Base-by-base conservation (phyloP, 2,329 filamentous ascomycete species). In the Botrytis pseudocinerea region DNA sequence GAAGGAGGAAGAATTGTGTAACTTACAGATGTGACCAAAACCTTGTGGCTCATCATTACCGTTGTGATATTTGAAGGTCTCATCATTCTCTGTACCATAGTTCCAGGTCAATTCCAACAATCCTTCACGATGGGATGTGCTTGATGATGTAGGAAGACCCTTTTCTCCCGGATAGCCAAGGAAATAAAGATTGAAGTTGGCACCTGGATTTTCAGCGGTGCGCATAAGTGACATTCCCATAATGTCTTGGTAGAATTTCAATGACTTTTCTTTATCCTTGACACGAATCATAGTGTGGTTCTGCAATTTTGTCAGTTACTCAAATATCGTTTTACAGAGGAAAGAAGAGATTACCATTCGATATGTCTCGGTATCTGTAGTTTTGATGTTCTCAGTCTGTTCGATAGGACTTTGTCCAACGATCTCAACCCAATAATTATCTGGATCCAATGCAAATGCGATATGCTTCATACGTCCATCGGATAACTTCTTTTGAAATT, bases 221-320 rank as follows among this genome's bases (percentile, higher is more conserved):
- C 93, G 90, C 79, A 95, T 84, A 51, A 97, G 87, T 38, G 87
- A 88, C 96, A 98, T 98, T 74, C 96, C 96, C 83, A 98, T 87
- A 42, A 93, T 87, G 10, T 98, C 93, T 82, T 95, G 88, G 84
- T 95, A 95, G 82, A 93, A 95, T 79, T 90, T 89, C 79, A 95
- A 85, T 22, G 91, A 93, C 82, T 89, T 90, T 80, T 93, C 87
- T 38, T 87, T 85, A 78, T 93, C 90, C 85, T 98, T 98, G 84
- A 98, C 92, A 44, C 96, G 93, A 78, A 99, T 89, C 96, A 98
- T 98, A 73, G 93, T 94, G 84, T 96, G 93, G 84, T 96, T 95
- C 90, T 92, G 74, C 74, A 32, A 51, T 20, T 35, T 8, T 14
- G 40, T 38, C 16, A 48, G 22, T 20, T 35, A 28, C 25, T 48